Evolutionary conservation across 148 eudicot species (phyloP).

Genomic region (Pharnaceum exiguum): DNA sequence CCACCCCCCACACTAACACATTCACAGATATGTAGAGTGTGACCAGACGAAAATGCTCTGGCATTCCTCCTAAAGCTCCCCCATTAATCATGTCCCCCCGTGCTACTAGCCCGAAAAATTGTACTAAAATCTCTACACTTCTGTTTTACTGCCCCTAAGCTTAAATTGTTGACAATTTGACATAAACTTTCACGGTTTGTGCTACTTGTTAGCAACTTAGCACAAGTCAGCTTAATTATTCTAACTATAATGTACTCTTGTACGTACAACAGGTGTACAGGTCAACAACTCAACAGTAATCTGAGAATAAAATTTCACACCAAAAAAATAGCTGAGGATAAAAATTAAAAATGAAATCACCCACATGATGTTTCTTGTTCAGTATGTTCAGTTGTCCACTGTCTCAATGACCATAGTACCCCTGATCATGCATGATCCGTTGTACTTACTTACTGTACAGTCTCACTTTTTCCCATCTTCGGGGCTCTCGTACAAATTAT

Average conservation of each 20-base stretch:
- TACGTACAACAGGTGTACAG: no score
- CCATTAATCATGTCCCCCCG: neutral
- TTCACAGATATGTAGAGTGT: neutral
- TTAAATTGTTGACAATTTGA: no score
- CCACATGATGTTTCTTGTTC: neutral
- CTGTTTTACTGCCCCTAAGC: no score
- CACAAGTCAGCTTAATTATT: no score
- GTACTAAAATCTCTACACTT: no score
- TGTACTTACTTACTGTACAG: no score
- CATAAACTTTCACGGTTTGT: no score
- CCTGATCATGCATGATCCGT: slow-evolving; percentile 8
- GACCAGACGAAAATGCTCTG: neutral
- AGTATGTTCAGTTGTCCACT: neutral
- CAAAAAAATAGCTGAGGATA: neutral
- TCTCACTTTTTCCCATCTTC: neutral
- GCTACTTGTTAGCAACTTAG: no score
- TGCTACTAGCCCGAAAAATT: neutral
- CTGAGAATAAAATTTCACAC: neutral
- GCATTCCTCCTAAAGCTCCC: neutral
- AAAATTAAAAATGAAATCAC: neutral
- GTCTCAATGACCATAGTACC: neutral
- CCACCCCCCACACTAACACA: neutral
- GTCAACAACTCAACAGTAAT: no score
- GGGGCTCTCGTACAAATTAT: no score
- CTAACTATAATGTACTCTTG: no score